Base-by-base conservation (phyloP, 2,329 filamentous ascomycete species). In the Trichoderma arundinaceum region DNA sequence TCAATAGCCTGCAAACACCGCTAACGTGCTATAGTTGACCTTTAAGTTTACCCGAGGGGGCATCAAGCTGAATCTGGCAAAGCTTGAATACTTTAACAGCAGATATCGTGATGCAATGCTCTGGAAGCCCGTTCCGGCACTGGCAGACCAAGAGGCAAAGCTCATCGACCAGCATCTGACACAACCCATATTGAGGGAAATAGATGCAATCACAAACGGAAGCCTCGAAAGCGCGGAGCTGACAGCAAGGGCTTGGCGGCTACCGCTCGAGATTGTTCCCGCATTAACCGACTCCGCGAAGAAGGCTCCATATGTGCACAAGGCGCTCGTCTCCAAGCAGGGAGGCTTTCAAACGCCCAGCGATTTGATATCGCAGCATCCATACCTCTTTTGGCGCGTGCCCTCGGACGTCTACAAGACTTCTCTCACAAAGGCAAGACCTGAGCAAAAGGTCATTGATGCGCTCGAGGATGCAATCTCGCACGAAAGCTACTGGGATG, bases 21-120 rank as follows among this genome's bases (percentile, higher is more conserved):
- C 73, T 78, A 62, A 80, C 58, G 41, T 49, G 13, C 28, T 4
- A 15, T 67, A 92, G 86, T 94, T 97, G 74, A 88, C 89, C 52
- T 83, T 96, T 69, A 93, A 92, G 73, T 96, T 97, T 78, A 98
- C 93, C 3, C 92, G 90, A 71, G 94, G 94, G 9, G 94, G 97
- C 75, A 92, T 94, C 7, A 90, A 90, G 13, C 92, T 97, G 17
- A 88, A 90, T 19, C 85, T 89, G 58, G 87, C 88, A 56, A 99
- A 98, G 74, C 84, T 98, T 15, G 85, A 87, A 71, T 92, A 89
- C 75, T 84, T 98, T 56, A 92, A 97, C 73, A 87, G 86, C 71
- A 84, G 86, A 53, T 92, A 94, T 73, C 71, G 75, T 17, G 75
- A 74, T 35, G 71, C 75, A 6, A 73, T 79, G 32, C 70, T 80